These are phyloP conservation scores for Dianthus caryophyllus DNA, from an alignment of 148 eudicot genomes.

Conservation along the genomic window DNA sequence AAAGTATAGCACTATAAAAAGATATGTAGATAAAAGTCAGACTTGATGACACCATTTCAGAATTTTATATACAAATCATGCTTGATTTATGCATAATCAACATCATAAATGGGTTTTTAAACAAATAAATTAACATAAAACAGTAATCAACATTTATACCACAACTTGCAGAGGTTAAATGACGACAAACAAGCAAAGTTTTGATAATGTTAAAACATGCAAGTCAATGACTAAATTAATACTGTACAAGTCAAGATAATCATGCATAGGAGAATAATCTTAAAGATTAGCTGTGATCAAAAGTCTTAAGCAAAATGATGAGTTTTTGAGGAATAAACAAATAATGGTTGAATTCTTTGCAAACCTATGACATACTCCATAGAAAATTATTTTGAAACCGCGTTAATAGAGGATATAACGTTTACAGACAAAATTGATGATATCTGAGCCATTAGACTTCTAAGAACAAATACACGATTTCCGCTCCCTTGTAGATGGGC, in stretches of 20 bases:
- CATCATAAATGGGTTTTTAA: neutral
- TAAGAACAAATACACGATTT: too few relatives aligned
- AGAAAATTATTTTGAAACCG: too few relatives aligned
- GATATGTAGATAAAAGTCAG: neutral
- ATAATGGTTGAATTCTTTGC: neutral
- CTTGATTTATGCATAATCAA: conserved; percentile 12
- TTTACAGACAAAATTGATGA: too few relatives aligned
- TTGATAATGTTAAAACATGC: neutral
- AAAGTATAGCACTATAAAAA: neutral
- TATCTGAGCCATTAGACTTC: too few relatives aligned
- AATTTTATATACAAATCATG: neutral
- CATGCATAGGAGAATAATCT: neutral
- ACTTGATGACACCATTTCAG: neutral
- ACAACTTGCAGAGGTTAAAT: conserved; percentile 1
- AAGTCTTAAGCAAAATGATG: neutral
- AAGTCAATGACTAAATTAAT: conserved; percentile 1
- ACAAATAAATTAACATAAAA: neutral
- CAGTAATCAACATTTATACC: neutral
- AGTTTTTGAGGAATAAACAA: neutral
- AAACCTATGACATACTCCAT: too few relatives aligned
- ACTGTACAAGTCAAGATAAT: conserved; percentile 1
- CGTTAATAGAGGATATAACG: too few relatives aligned
- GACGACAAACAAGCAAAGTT: neutral
- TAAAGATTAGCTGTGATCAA: neutral
- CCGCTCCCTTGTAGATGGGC: too few relatives aligned